phyloP scores from a whole-genome alignment of 176 grass and related monocot genomes.

The Otatea glauca region DNA sequence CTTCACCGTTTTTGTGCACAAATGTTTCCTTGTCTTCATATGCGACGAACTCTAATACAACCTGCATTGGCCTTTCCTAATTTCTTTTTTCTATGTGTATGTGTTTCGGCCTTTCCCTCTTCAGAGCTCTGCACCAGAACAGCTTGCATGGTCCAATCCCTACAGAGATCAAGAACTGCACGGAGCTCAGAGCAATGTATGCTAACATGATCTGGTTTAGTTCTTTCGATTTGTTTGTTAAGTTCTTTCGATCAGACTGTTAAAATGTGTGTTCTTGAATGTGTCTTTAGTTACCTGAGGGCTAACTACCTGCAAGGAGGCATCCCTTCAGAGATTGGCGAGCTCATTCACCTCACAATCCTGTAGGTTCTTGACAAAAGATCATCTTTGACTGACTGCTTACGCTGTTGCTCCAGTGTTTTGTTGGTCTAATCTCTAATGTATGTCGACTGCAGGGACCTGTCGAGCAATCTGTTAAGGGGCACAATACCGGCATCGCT shows the following conservation, averaged over 20 bases:
- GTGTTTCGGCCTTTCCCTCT: not conserved
- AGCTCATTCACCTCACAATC: slow-evolving; percentile 78
- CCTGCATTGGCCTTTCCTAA: not conserved
- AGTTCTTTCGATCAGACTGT: not conserved
- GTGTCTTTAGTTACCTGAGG: slow-evolving; percentile 68
- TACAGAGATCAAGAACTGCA: slow-evolving; percentile 87
- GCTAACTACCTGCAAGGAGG: slow-evolving; percentile 98
- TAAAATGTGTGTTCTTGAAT: not conserved
- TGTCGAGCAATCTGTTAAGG: slow-evolving; percentile 84
- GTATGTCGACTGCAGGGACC: slow-evolving; percentile 55
- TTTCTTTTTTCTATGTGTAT: not conserved
- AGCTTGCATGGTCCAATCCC: slow-evolving; percentile 93
- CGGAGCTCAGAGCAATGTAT: slow-evolving; percentile 76
- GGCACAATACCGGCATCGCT: slow-evolving; percentile 78
- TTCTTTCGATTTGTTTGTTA: not conserved
- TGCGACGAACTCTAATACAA: not conserved
- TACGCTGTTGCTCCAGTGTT: not conserved
- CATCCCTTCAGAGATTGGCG: slow-evolving; percentile 81
- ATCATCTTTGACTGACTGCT: not conserved
- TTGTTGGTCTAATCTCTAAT: not conserved
- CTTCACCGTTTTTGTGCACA: not conserved
- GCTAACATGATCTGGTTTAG: not conserved
- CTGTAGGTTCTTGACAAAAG: slow-evolving; percentile 52
- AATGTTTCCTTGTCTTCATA: not conserved
- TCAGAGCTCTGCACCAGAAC: slow-evolving; percentile 94